A percentile compares a stretch with the other conserved stretches of the same genome.
Conservation (phyloP, 805 yeast genomes). For the Schizosaccharomyces pombe region ASM294v3 CU329670.1:173501-174000, state of each 20-base stretch:
- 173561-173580: slow-evolving; percentile 17
- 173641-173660: slow-evolving; percentile 6
- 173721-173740: slow-evolving; percentile 18
- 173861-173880: too few species aligned
- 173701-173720: slow-evolving; percentile 14
- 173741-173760: slow-evolving; percentile 18
- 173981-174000: too few species aligned
- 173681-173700: slow-evolving; percentile 14
- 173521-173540: slow-evolving; percentile 37
- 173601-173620: background rate
- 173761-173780: background rate
- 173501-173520: slow-evolving; percentile 36
- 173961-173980: too few species aligned
- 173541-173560: slow-evolving; percentile 64
- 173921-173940: too few species aligned
- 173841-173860: too few species aligned
- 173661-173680: slow-evolving; percentile 9
- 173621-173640: background rate
- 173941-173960: too few species aligned
- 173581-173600: slow-evolving; percentile 12
- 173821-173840: too few species aligned
- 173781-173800: background rate
- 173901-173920: too few species aligned
- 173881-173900: too few species aligned
- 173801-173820: background rate